These are phyloP conservation scores for Pontederia crassipes DNA, from an alignment of 176 grass and related monocot genomes.

Conservation along the genomic window DNA sequence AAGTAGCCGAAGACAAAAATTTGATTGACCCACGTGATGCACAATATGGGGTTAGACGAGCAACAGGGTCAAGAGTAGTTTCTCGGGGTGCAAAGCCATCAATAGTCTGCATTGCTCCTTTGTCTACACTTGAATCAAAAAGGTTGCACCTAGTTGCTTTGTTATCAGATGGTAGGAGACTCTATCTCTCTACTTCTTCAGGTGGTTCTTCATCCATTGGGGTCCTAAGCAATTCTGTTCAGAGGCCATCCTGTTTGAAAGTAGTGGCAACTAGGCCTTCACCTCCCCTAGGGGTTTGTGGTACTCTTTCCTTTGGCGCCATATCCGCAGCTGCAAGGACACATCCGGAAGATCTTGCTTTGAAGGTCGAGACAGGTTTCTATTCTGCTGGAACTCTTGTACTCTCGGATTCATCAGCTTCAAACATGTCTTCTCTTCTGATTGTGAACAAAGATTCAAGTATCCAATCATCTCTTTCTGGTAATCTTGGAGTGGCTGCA, in stretches of 20 bases:
- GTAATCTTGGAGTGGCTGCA: constrained; percentile 50
- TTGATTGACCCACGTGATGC: constrained; percentile 75
- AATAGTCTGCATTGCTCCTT: constrained; percentile 63
- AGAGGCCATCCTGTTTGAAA: constrained; percentile 86
- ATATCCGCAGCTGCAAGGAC: constrained; percentile 53
- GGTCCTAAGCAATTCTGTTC: constrained; percentile 38
- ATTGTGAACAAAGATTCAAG: constrained; percentile 93
- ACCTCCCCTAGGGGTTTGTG: constrained; percentile 72
- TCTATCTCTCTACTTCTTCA: constrained; percentile 66
- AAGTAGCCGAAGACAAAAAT: constrained; percentile 88
- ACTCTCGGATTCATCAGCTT: constrained; percentile 86
- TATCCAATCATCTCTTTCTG: constrained; percentile 52
- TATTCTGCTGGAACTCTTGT: constrained; percentile 82
- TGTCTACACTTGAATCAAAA: constrained; percentile 80
- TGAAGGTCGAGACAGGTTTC: constrained; percentile 90
- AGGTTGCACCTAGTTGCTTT: constrained; percentile 83
- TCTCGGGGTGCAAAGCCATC: constrained; percentile 52
- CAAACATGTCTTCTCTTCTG: constrained; percentile 68
- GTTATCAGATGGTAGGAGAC: constrained; percentile 89
- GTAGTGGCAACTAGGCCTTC: constrained; percentile 83
- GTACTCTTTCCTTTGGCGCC: constrained; percentile 48
- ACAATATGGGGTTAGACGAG: constrained; percentile 48
- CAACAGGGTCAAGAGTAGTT: constrained; percentile 42
- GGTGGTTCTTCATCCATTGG: constrained; percentile 69
- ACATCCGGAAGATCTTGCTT: constrained; percentile 78